Evolutionary conservation across 257 asterid genomes (phyloP), one percentile per base, ranked within the genome.

Genomic region (Fraxinus excelsior): DNA sequence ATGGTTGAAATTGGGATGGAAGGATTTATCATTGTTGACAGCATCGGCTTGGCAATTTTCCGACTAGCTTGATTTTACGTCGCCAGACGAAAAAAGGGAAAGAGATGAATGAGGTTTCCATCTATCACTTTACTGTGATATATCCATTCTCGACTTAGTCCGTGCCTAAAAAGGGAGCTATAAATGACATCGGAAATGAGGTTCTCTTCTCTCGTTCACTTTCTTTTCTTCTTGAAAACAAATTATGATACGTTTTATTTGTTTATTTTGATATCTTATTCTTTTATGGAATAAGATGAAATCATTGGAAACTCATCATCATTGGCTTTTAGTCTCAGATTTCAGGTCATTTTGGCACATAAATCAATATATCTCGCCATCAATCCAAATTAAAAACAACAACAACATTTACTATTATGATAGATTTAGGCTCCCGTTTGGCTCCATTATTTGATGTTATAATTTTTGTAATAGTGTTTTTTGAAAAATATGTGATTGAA

Each of bases 31-130:
- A 0, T 76, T 94, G 88, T 88, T 94, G 71, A 92, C 97, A 0
- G 99, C 99, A 7, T 92, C 99, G 3, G 97, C 99, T 5, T 94
- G 99, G 99, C 90, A 86, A 64, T 92, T 97, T 38, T 82, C 78
- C 23, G 96, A 91, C 71, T 89, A 78, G 71, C 0, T 5, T 10
- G 1, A 13, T 37, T 7, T 37, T 37, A 37, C 11, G 2, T 37
- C 40, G 7, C 10, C 11, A 7, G 40, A 9, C 2, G 11, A 7
- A 7, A 37, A 37, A 37, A 1, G 40, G 40, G 10, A 7, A 7
- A 7, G 40, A 7, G 40, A 37, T 9, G 40, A 1, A 37, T 37
- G 40, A 37, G 40, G 40, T 37, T 37, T 37, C 11, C 7, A 37
- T 35, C 9, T 35, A 35, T 35, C 38, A 35, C 38, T 35, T 35